Base-by-base conservation (phyloP, 2,329 filamentous ascomycete species). In the Trichoderma semiorbis region DNA sequence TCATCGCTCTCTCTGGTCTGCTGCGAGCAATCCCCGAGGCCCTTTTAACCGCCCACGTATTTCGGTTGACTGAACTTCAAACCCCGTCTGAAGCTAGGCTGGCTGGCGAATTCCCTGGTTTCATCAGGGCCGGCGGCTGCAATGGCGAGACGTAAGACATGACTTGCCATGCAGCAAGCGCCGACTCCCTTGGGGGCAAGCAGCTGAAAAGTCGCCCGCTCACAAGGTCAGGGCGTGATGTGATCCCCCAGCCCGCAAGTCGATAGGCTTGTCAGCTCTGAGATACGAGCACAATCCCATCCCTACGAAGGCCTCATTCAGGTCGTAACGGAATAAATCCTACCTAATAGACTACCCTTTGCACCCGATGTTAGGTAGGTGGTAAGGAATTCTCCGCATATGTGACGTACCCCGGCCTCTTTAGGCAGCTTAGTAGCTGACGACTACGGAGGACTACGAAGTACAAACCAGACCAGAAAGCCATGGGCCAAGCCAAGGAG, bases 111-210 rank as follows among this genome's bases (percentile, higher is more conserved):
- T 43, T 43, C n/a, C n/a, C 47, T 53, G 21, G 47, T 24, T 53
- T 53, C 47, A 53, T 53, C 47, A 14, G 21, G 10, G 47, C 24
- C 24, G 30, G 58, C 18, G 63, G 61, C 18, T 34, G 26, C 18
- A 55, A 55, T 57, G 63, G 63, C 63, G 63, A 66, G 47, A 66
- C 63, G 50, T 57, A 57, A 66, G 63, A 65, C 62, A 65, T 65
- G 62, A 53, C 43, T 65, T 26, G 63, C 30, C 43, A 18, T 36
- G 47, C 30, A 39, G 24, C 47, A 53, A 53, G 36, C 36, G 58
- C 58, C 39, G 39, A 43, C 39, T 43, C 39, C 30, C 34, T 62
- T 11, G 58, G 7, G 28, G 55, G 18, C 39, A n/a, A 24, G 12
- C 43, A 39, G 63, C 63, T 66, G 63, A 57, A 66, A 60, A 60